These are phyloP conservation scores for Cercospora nicotianae DNA, from an alignment of 2,329 filamentous ascomycete genomes.

Conservation along the genomic window DNA sequence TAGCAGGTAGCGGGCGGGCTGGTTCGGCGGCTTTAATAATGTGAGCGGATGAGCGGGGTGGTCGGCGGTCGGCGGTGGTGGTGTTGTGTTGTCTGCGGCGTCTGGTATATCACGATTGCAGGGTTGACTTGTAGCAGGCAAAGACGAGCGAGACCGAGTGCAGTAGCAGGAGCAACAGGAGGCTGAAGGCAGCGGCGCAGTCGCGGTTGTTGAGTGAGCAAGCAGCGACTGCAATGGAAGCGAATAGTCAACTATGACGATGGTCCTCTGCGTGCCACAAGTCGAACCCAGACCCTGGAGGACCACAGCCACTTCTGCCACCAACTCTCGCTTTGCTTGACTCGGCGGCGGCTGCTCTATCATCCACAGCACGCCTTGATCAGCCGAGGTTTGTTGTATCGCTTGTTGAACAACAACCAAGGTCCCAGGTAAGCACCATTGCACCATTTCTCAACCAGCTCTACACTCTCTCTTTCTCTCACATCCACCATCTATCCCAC, in stretches of 20 bases:
- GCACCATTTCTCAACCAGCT: not conserved
- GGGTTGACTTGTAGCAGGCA: not conserved
- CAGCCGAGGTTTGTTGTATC: not conserved
- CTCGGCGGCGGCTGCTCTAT: not conserved
- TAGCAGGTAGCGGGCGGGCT: not conserved
- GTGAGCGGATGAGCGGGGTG: not conserved
- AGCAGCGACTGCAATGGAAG: not conserved
- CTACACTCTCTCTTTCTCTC: not conserved
- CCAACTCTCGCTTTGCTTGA: not conserved
- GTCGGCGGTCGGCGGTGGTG: not conserved
- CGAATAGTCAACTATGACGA: not conserved
- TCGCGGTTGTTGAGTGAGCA: not conserved
- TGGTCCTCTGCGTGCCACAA: not conserved
- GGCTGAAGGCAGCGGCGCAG: not conserved
- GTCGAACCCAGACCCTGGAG: not conserved
- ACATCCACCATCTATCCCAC: not conserved
- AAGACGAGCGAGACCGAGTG: not conserved
- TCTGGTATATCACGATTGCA: not conserved
- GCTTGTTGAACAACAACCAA: not conserved
- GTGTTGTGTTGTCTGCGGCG: not conserved
- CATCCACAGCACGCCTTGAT: not conserved
- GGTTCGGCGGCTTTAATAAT: not conserved
- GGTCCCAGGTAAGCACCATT: conserved; percentile 15
- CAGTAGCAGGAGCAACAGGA: not conserved
- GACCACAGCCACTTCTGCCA: not conserved